phyloP scores from a whole-genome alignment of 768 basidiomycete species.

The Russula sp. region DNA sequence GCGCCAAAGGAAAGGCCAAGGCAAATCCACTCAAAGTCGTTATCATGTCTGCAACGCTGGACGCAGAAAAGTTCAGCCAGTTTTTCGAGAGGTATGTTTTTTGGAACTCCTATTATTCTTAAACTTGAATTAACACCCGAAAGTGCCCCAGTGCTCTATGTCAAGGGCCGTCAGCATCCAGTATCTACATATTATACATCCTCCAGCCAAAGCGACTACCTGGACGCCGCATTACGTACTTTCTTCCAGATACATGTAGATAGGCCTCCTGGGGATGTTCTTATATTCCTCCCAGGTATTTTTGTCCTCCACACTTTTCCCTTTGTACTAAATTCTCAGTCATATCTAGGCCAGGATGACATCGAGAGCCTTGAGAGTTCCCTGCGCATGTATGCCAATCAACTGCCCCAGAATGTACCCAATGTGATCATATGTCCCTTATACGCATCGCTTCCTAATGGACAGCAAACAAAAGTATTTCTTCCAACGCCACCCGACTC shows the following conservation, averaged over 20 bases:
- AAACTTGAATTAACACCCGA: slow-evolving; percentile 13
- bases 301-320: background rate
- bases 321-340: slow-evolving; percentile 3
- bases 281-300: slow-evolving; percentile 88
- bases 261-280: slow-evolving; percentile 78
- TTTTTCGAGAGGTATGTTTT: slow-evolving; percentile 77
- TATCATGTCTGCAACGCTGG: slow-evolving; percentile 97
- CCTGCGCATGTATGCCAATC: slow-evolving; percentile 63
- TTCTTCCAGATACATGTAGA: slow-evolving; percentile 92
- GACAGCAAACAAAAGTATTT: slow-evolving; percentile 80
- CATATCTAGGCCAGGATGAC: slow-evolving; percentile 79
- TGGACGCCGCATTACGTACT: slow-evolving; percentile 85
- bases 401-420: slow-evolving; percentile 48
- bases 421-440: slow-evolving; percentile 77
- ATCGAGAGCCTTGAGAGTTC: slow-evolving; percentile 85
- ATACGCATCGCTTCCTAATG: slow-evolving; percentile 80
- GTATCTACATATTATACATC: slow-evolving; percentile 82
- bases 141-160: slow-evolving; percentile 85
- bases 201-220: slow-evolving; percentile 73
- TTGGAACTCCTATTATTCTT: background rate
- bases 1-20: slow-evolving; percentile 44
- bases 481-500: slow-evolving; percentile 56
- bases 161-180: slow-evolving; percentile 90
- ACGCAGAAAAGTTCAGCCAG: slow-evolving; percentile 88
- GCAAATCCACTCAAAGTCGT: slow-evolving; percentile 82